These are phyloP conservation scores for Mesembryanthemum crystallinum DNA, from an alignment of 148 eudicot genomes.

Conservation along the genomic window DNA sequence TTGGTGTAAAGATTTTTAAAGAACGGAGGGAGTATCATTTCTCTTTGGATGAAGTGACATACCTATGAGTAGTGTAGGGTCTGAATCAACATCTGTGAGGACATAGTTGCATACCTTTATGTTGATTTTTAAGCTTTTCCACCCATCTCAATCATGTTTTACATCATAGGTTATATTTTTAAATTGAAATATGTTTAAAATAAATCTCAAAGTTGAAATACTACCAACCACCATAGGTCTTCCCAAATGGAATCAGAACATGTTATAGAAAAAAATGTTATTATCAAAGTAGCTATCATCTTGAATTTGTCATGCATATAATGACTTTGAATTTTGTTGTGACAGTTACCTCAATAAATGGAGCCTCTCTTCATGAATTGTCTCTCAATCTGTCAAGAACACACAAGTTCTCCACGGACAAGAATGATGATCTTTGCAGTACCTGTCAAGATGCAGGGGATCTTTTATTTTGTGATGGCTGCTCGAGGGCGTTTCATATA, in stretches of 20 bases:
- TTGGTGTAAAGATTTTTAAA: too few species aligned
- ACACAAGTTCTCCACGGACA: constrained; percentile 43
- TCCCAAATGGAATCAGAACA: constrained; percentile 16
- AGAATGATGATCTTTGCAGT: constrained; percentile 80
- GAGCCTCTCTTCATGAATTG: constrained; percentile 85
- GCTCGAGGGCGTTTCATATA: constrained; percentile 83
- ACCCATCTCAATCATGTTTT: neutral
- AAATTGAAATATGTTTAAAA: too few species aligned
- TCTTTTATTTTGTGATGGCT: constrained; percentile 72
- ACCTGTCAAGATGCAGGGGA: constrained; percentile 67
- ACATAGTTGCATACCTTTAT: neutral
- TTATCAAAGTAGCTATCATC: constrained; percentile 26
- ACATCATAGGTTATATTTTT: too few species aligned
- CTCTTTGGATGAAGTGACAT: neutral
- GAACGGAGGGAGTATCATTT: too few species aligned
- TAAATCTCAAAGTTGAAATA: neutral
- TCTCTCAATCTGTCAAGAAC: constrained; percentile 44
- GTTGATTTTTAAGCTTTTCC: neutral
- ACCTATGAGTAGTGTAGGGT: neutral
- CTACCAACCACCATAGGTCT: neutral
- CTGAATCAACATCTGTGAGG: neutral
- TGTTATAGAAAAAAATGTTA: constrained; percentile 20
- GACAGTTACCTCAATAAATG: constrained; percentile 75
- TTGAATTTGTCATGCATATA: constrained; percentile 1
- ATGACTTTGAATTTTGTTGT: constrained; percentile 3